Conservation (phyloP, 305 asterid genomes). For the Plantago rigida region DNA sequence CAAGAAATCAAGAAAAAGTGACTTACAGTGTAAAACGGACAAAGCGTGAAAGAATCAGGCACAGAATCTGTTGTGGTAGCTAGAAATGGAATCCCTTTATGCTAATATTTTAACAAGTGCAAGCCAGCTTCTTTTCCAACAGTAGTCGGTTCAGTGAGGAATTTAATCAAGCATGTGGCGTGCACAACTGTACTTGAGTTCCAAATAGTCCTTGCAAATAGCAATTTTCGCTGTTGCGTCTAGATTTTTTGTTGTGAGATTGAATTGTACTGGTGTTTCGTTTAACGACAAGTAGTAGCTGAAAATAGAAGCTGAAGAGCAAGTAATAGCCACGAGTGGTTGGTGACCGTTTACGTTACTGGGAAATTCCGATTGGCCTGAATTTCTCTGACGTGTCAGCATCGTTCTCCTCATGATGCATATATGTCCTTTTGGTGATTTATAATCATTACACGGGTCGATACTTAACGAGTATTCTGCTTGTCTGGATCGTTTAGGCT, state of each 20-base stretch:
- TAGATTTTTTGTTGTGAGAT: slow-evolving; percentile 4
- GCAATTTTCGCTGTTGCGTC: neutral
- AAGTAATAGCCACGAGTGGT: neutral
- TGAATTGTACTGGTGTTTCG: neutral
- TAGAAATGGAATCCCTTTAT: slow-evolving; percentile 10
- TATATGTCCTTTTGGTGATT: neutral
- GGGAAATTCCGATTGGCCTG: slow-evolving; percentile 21
- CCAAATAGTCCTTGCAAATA: neutral
- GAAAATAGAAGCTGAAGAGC: slow-evolving; percentile 17
- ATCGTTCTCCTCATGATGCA: slow-evolving; percentile 25
- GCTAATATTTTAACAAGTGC: slow-evolving; percentile 13
- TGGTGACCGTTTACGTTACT: slow-evolving; percentile 1
- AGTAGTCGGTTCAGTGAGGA: slow-evolving; percentile 1
- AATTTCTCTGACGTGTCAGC: slow-evolving; percentile 32
- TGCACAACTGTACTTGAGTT: neutral
- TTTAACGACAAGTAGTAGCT: neutral
- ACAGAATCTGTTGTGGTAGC: neutral
- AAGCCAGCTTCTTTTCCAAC: neutral
- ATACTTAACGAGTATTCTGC: no score
- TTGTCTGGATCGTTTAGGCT: no score
- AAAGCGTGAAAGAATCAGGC: slow-evolving; percentile 9
- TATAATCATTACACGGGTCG: neutral
- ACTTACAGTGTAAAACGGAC: slow-evolving; percentile 19
- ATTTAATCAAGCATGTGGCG: slow-evolving; percentile 3
- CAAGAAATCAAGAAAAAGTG: slow-evolving; percentile 16